Evolutionary conservation across 495 filamentous ascomycete species (phyloP).

Genomic region (Penicillium coprophilum): DNA sequence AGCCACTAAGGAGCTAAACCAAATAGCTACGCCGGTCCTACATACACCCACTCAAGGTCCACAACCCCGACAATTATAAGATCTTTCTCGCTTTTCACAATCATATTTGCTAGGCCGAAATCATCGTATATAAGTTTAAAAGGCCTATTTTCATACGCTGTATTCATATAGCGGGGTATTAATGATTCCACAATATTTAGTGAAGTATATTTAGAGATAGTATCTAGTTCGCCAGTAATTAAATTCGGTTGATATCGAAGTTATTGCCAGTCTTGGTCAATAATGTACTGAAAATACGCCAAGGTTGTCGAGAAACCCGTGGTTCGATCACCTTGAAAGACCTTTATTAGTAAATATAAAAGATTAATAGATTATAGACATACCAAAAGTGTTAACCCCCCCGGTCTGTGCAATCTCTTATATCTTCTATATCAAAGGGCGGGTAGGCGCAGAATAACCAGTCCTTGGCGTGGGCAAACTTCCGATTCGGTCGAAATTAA

Average conservation of each 20-base stretch:
- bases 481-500: constrained; percentile 10
- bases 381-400: constrained; percentile 9
- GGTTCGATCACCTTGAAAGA: too few relatives aligned
- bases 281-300: too few relatives aligned
- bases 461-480: constrained; percentile 4
- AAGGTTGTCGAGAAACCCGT: too few relatives aligned
- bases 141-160: neutral
- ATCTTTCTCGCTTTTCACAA: neutral
- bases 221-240: neutral
- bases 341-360: neutral
- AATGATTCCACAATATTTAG: neutral
- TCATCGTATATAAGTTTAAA: constrained; percentile 4
- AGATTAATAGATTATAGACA: neutral
- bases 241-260: constrained; percentile 1
- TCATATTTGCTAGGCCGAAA: constrained; percentile 4
- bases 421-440: constrained; percentile 3
- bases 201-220: neutral
- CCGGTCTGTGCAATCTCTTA: constrained; percentile 2
- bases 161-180: neutral
- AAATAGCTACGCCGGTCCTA: neutral
- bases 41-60: constrained; percentile 6
- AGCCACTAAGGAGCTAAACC: constrained; percentile 3
- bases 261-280: too few relatives aligned
- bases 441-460: neutral
- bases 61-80: constrained; percentile 1